Conservation (phyloP, 139 green algal genomes). For the Chlamydomonas asymmetrica region DNA sequence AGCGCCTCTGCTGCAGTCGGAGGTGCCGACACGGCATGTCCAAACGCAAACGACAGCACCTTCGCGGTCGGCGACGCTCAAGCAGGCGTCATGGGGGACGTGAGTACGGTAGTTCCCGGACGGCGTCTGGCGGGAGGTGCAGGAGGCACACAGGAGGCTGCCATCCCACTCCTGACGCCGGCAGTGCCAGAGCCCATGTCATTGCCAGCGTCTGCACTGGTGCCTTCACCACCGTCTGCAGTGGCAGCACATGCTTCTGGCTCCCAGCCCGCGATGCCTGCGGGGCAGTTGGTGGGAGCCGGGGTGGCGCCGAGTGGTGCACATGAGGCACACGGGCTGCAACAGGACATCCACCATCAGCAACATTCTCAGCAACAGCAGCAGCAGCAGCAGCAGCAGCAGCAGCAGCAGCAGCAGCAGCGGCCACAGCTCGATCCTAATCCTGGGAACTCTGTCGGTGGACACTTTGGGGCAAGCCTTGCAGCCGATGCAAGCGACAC, state of each 20-base stretch:
- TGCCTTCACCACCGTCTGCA: too few relatives aligned
- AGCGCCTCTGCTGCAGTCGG: too few relatives aligned
- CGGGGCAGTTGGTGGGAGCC: not conserved
- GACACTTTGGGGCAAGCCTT: not conserved
- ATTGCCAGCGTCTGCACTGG: too few relatives aligned
- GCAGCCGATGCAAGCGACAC: not conserved
- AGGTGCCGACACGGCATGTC: too few relatives aligned
- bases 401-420: slow-evolving; percentile 5
- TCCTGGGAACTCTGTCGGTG: not conserved
- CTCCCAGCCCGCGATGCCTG: not conserved
- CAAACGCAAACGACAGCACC: too few relatives aligned
- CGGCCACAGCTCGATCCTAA: slow-evolving; percentile 1
- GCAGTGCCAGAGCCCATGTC: too few relatives aligned
- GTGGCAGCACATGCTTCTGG: too few relatives aligned
- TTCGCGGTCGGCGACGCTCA: not conserved
- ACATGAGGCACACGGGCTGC: not conserved
- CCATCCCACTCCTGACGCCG: too few relatives aligned
- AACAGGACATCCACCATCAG: not conserved
- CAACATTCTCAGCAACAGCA: not conserved
- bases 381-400: slow-evolving; percentile 38
- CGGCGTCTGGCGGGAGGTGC: too few relatives aligned
- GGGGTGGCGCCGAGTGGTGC: not conserved
- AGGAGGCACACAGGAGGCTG: too few relatives aligned
- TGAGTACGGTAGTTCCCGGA: too few relatives aligned
- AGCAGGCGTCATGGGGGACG: not conserved